Evolutionary conservation across 2,329 filamentous ascomycete genomes (phyloP), one percentile per base, ranked within the genome.

Genomic region (Clarireedia paspali): DNA sequence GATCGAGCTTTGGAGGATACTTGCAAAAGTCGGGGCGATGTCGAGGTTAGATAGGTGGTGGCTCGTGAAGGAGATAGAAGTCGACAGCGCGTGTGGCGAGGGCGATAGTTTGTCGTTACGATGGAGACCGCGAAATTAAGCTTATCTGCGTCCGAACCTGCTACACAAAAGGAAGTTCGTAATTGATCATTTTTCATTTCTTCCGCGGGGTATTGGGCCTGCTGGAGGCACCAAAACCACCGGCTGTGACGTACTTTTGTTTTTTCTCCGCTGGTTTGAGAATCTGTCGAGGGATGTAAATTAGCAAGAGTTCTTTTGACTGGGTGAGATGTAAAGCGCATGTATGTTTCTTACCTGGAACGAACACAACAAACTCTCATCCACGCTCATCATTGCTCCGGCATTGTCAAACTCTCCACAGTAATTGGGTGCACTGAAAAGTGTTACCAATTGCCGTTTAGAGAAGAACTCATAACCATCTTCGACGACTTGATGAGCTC

Each of bases 261-360:
- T 99, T 99, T 87, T 99, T 99, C 84, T 99, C 94, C 75, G 94
- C 94, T 70, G 94, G 94, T 81, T 97, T 99, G 79, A 99, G 82
- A 72, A 99, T 97, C 90, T 95, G 38, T 47, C 38, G n/a, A 52
- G 30, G 49, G 7, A 59, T 36, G 15, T 27, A 53, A 57, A 57
- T 70, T 60, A 56, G 42, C 14, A 47, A 27, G 27, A 15, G 23
- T 40, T 20, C 27, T 30, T 26, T 20, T 15, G 20, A 17, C 49
- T 20, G 53, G 15, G 49, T 54, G 17, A 20, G 36, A 44, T 24
- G 44, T 23, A 10, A 23, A 30, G 30, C 40, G 45, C 12, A 44
- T 10, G 23, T 27, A 36, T 40, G 34, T 9, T 39, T 62, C 67
- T 59, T 57, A 94, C 89, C 88, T 97, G 94, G 87, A 99, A 99